Evolutionary conservation across 495 filamentous ascomycete genomes (phyloP), one percentile per base, ranked within the genome.

Genomic region (Xylaria longipes): DNA sequence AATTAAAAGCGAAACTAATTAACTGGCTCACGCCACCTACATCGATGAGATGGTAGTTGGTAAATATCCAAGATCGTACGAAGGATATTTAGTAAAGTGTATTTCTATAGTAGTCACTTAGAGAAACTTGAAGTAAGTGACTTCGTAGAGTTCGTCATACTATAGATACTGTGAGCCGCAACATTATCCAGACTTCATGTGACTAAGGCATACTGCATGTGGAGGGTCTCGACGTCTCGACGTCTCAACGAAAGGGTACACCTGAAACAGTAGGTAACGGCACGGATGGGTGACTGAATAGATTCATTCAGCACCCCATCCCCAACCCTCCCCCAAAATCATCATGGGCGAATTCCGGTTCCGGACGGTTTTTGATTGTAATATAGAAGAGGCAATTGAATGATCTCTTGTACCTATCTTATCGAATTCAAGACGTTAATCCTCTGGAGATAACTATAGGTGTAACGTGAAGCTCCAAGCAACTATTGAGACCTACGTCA

Each of bases 201-300:
- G 17, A n/a, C n/a, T n/a, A n/a, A n/a, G n/a, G n/a, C n/a, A n/a
- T n/a, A n/a, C n/a, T n/a, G n/a, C n/a, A n/a, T n/a, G n/a, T n/a
- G n/a, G n/a, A n/a, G n/a, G n/a, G n/a, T n/a, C n/a, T n/a, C n/a
- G n/a, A n/a, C n/a, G n/a, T n/a, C n/a, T n/a, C n/a, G n/a, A n/a
- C n/a, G n/a, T n/a, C n/a, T 48, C 45, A n/a, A 8, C 46, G 7
- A 50, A 50, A 50, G 2, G 22, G 60, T 29, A 27, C 60, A 63
- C 60, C 60, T 63, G 60, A 63, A 63, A 63, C 60, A 41, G 22
- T 27, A 11, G 22, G 22, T 27, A 11, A 17, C 60, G 60, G 60
- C 60, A 63, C 37, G n/a, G 22, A 37, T 12, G 20, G 4, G 31
- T 37, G n/a, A 29, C 25, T 11, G 7, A 20, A 57, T 58, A 15